Conservation (phyloP, 768 basidiomycete species). For the Kwoniella newhampshirensis region DNA sequence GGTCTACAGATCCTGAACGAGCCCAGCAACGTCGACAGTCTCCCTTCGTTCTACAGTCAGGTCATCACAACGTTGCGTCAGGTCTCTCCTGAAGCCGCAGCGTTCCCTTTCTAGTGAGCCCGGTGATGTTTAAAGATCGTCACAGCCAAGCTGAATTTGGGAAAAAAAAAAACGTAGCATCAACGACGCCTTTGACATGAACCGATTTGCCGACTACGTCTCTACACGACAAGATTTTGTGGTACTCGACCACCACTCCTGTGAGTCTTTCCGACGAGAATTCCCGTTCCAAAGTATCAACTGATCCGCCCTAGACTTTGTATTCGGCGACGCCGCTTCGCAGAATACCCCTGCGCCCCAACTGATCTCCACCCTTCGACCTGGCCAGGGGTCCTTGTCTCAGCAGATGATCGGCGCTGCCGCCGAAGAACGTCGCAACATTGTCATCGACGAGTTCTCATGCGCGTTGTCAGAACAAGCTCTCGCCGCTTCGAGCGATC, state of each 20-base stretch:
- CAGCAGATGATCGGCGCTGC: conserved; percentile 32
- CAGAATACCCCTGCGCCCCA: conserved; percentile 30
- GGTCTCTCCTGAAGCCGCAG: conserved; percentile 38
- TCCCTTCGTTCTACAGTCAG: conserved; percentile 39
- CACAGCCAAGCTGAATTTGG: too few species aligned
- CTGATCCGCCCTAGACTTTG: conserved; percentile 21
- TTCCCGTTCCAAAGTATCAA: background rate
- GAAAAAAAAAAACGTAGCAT: conserved; percentile 14
- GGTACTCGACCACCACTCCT: conserved; percentile 45
- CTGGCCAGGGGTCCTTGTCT: conserved; percentile 28
- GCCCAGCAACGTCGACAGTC: conserved; percentile 41
- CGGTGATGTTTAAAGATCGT: too few species aligned
- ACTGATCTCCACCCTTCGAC: conserved; percentile 48
- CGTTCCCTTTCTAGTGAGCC: conserved; percentile 47
- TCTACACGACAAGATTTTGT: conserved; percentile 54
- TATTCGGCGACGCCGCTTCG: conserved; percentile 28
- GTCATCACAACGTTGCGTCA: conserved; percentile 29
- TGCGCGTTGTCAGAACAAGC: conserved; percentile 60
- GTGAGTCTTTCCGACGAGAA: background rate
- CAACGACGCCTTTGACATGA: conserved; percentile 46
- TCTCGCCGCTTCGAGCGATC: conserved; percentile 58
- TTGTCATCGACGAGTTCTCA: conserved; percentile 56
- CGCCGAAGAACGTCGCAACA: conserved; percentile 42
- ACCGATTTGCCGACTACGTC: conserved; percentile 40
- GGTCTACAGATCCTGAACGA: conserved; percentile 52